Percentiles rank a stretch among this genome's conserved stretches.
Evolutionary conservation across 2,329 filamentous ascomycete species (phyloP).

Genomic region (Gnomoniopsis smithogilvyi): DNA sequence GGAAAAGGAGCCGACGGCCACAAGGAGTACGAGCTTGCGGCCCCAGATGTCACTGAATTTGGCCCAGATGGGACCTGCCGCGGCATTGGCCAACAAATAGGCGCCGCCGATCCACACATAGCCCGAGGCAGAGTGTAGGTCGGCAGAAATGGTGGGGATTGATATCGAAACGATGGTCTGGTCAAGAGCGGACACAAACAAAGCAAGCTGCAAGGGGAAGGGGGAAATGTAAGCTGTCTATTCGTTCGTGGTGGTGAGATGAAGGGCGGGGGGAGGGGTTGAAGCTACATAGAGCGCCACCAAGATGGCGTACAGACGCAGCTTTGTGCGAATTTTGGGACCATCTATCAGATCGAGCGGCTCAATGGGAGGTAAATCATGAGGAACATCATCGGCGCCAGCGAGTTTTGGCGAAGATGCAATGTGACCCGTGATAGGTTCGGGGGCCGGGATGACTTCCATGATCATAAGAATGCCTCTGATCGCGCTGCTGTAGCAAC

Average conservation of each 20-base stretch:
- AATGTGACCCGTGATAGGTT: not conserved
- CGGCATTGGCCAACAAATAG: conserved; percentile 60
- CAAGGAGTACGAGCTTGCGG: conserved; percentile 35
- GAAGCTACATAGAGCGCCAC: conserved; percentile 19
- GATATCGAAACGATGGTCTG: conserved; percentile 46
- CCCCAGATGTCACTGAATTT: conserved; percentile 41
- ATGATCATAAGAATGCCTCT: too few species aligned
- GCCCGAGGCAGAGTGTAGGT: conserved; percentile 49
- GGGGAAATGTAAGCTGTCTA: not conserved
- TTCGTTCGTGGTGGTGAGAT: too few species aligned
- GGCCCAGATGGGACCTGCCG: conserved; percentile 57
- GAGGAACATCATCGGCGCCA: not conserved
- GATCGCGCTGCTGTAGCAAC: too few species aligned
- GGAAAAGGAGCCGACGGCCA: conserved; percentile 32
- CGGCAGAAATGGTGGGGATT: conserved; percentile 44
- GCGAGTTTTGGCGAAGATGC: not conserved
- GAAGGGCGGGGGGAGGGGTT: too few species aligned
- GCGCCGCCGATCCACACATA: conserved; percentile 67
- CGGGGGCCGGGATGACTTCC: not conserved
- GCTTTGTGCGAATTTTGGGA: conserved; percentile 19
- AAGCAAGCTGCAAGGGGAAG: not conserved
- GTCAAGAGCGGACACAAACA: conserved; percentile 27
- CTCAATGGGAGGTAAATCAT: not conserved
- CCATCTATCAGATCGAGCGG: conserved; percentile 13
- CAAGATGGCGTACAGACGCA: conserved; percentile 21